phyloP scores from a whole-genome alignment of 306 rosid genomes.

The Albizia julibrissin region DNA sequence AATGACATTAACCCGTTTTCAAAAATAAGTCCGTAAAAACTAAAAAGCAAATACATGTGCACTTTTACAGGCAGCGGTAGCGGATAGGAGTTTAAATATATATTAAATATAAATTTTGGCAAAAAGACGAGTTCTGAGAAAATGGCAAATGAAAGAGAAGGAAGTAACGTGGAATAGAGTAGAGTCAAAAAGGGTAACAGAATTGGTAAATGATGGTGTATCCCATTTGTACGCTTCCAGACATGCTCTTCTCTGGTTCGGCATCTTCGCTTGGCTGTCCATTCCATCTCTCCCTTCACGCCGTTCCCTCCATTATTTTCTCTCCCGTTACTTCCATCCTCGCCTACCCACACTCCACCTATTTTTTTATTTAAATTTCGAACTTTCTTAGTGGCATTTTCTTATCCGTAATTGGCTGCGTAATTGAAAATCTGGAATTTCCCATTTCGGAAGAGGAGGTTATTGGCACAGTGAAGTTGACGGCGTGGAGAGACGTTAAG shows the following conservation, averaged over 20 bases:
- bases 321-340: not conserved
- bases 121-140: not conserved
- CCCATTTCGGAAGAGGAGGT: not conserved
- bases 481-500: slow-evolving; percentile 32
- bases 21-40: too few species aligned
- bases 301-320: slow-evolving; percentile 15
- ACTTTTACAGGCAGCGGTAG: too few species aligned
- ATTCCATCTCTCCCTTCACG: slow-evolving; percentile 22
- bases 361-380: not conserved
- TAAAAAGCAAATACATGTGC: too few species aligned
- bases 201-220: not conserved
- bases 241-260: slow-evolving; percentile 23
- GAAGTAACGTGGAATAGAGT: not conserved
- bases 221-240: slow-evolving; percentile 28
- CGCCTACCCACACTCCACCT: not conserved
- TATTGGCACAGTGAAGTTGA: slow-evolving; percentile 10
- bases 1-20: too few species aligned
- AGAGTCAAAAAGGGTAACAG: not conserved
- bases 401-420: not conserved
- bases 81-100: too few species aligned
- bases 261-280: slow-evolving; percentile 25
- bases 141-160: not conserved
- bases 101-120: too few species aligned
- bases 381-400: not conserved
- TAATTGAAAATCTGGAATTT: not conserved